Conservation (phyloP, 331 rosid genomes). For the Prunus yedoensis region DNA sequence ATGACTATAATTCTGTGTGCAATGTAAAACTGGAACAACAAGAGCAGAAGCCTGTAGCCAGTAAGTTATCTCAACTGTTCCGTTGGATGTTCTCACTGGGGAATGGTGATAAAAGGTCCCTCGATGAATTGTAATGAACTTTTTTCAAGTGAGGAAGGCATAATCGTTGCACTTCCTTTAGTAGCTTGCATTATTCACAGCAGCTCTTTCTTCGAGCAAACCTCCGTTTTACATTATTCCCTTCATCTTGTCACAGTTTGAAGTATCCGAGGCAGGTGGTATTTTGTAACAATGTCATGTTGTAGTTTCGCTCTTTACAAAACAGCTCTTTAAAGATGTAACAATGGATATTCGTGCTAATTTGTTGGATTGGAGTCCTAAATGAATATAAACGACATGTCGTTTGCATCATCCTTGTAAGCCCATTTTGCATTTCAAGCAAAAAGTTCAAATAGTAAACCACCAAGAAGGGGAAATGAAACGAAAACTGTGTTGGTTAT, state of each 20-base stretch:
- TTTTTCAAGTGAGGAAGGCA: constrained; percentile 21
- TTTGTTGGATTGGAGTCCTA: too few species aligned
- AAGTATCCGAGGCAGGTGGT: neutral
- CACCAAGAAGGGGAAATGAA: too few species aligned
- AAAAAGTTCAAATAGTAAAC: too few species aligned
- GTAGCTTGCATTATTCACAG: constrained; percentile 33
- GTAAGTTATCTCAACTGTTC: constrained; percentile 48
- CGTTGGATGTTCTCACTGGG: constrained; percentile 42
- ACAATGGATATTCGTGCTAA: too few species aligned
- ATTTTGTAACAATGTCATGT: neutral
- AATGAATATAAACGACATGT: too few species aligned
- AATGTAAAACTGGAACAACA: constrained; percentile 29
- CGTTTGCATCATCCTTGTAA: too few species aligned
- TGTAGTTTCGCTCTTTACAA: neutral
- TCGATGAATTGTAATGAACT: constrained; percentile 59
- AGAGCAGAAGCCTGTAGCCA: constrained; percentile 26
- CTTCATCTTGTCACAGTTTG: neutral
- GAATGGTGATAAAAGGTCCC: constrained; percentile 41
- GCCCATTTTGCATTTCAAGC: too few species aligned
- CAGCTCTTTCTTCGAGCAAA: constrained; percentile 25
- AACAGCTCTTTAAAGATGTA: neutral
- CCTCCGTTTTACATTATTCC: constrained; percentile 5
- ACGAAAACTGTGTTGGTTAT: too few species aligned
- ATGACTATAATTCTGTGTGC: constrained; percentile 55
- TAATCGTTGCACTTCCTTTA: constrained; percentile 22